phyloP scores from a whole-genome alignment of 371 early-diverging fungal genomes.

The Apophysomyces trapeziformis region DNA sequence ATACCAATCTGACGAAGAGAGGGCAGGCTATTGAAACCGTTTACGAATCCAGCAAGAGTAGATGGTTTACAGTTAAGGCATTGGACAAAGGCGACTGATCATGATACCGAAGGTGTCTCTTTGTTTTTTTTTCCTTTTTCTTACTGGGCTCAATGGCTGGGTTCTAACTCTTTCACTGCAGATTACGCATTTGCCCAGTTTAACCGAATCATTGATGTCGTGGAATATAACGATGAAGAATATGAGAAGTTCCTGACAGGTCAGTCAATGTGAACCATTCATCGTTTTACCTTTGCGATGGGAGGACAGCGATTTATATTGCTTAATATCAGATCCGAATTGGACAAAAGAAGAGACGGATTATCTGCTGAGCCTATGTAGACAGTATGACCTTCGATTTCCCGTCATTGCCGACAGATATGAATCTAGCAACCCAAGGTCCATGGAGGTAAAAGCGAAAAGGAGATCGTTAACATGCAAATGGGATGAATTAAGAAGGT shows the following conservation, averaged over 20 bases:
- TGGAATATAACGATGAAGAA: constrained; percentile 72
- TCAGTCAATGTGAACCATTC: constrained; percentile 16
- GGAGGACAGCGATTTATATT: too few species aligned
- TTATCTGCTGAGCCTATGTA: constrained; percentile 79
- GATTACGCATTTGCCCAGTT: constrained; percentile 71
- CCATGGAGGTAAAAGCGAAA: constrained; percentile 33
- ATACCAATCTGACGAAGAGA: constrained; percentile 7
- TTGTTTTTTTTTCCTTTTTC: not conserved
- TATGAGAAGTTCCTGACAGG: constrained; percentile 61
- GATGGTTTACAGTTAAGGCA: constrained; percentile 74
- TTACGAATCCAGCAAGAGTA: constrained; percentile 76
- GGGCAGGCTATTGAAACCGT: constrained; percentile 68
- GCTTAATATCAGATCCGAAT: constrained; percentile 49
- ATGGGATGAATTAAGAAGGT: not conserved
- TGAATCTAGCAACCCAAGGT: constrained; percentile 41
- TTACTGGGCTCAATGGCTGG: not conserved
- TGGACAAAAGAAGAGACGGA: constrained; percentile 91
- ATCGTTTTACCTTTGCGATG: not conserved
- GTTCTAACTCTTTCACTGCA: constrained; percentile 16
- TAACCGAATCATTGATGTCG: constrained; percentile 61
- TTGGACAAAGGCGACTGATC: constrained; percentile 73
- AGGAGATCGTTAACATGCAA: not conserved
- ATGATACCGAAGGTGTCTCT: constrained; percentile 31
- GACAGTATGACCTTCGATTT: constrained; percentile 80
- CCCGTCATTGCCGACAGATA: constrained; percentile 86